These are phyloP conservation scores for Jackrogersella multiformis DNA, from an alignment of 495 filamentous ascomycete genomes.

Conservation along the genomic window DNA sequence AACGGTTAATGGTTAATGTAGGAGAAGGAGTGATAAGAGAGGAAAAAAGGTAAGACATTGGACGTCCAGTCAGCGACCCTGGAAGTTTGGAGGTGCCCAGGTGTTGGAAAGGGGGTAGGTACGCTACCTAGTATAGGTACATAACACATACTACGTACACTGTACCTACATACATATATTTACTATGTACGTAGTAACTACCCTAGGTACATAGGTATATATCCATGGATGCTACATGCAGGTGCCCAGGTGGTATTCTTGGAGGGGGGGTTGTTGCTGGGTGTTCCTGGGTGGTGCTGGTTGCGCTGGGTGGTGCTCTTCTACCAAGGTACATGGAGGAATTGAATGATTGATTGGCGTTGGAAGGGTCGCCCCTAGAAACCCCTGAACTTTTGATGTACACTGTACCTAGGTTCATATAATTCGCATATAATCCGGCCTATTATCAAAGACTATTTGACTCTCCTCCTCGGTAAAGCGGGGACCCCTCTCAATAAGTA, in stretches of 20 bases:
- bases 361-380: conserved; percentile 40
- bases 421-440: conserved; percentile 7
- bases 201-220: neutral
- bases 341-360: conserved; percentile 38
- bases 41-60: conserved; percentile 34
- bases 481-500: conserved; percentile 20
- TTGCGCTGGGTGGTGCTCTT: neutral
- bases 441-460: neutral
- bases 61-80: conserved; percentile 34
- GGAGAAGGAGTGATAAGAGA: conserved; percentile 25
- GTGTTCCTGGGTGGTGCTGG: too few species aligned
- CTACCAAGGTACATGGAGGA: conserved; percentile 2
- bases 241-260: conserved; percentile 1
- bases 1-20: conserved; percentile 9
- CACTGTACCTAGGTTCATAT: too few species aligned
- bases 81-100: neutral
- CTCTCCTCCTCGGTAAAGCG: conserved; percentile 17
- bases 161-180: neutral
- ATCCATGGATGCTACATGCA: neutral
- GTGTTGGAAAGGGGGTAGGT: neutral
- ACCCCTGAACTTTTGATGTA: conserved; percentile 23
- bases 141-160: neutral
- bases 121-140: neutral
- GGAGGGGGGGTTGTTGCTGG: too few species aligned
- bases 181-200: too few species aligned